Conservation (phyloP, 176 grass and related monocot genomes). For the Musa beccarii region DNA sequence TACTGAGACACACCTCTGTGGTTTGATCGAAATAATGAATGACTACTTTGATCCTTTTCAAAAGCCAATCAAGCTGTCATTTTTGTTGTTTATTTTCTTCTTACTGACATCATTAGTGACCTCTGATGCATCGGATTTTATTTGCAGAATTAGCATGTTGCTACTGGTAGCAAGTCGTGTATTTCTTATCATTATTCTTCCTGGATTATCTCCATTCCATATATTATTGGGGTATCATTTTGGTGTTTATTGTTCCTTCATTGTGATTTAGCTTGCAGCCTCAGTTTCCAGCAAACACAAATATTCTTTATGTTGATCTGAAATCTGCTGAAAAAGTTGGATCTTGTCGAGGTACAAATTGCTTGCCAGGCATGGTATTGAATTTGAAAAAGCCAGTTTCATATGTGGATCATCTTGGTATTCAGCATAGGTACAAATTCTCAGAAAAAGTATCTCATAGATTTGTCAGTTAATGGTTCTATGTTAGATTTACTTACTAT, state of each 20-base stretch:
- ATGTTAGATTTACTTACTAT: neutral
- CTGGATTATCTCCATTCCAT: neutral
- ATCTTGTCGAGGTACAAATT: slow-evolving; percentile 55
- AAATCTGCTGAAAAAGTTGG: slow-evolving; percentile 72
- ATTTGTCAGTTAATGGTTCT: neutral
- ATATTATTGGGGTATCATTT: slow-evolving; percentile 15
- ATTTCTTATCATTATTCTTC: neutral
- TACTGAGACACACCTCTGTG: neutral
- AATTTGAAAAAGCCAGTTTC: slow-evolving; percentile 86
- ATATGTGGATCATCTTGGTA: slow-evolving; percentile 77
- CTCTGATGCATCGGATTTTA: neutral
- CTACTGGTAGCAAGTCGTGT: neutral
- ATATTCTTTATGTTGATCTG: slow-evolving; percentile 95
- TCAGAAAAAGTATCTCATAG: neutral
- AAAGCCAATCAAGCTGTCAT: neutral
- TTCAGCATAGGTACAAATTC: slow-evolving; percentile 83
- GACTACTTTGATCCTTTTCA: neutral
- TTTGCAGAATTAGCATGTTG: neutral
- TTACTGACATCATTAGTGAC: neutral
- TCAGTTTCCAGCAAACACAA: slow-evolving; percentile 97
- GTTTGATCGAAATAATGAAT: neutral
- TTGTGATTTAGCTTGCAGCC: slow-evolving; percentile 60
- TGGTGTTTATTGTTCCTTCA: slow-evolving; percentile 27
- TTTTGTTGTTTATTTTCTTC: neutral
- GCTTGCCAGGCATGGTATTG: slow-evolving; percentile 88